These are phyloP conservation scores for Aspergillus quadrilineatus DNA, from an alignment of 2,329 filamentous ascomycete species.

Conservation along the genomic window DNA sequence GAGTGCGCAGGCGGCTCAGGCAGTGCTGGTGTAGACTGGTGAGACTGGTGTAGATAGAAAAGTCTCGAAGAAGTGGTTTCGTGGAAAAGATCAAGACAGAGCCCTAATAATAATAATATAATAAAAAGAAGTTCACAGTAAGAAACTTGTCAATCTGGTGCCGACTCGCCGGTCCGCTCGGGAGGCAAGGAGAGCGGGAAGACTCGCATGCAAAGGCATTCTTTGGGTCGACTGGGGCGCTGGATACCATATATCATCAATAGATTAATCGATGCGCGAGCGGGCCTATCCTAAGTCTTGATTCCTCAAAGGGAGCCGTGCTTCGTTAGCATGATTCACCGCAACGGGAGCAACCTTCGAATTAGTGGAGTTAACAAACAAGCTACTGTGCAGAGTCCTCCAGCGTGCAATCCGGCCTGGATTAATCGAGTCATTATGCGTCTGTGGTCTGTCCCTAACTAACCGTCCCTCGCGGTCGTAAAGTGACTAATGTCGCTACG, in stretches of 20 bases:
- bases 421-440: no score
- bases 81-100: not conserved
- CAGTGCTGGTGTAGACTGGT: not conserved
- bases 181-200: constrained; percentile 23
- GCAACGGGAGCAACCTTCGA: constrained; percentile 12
- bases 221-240: constrained; percentile 22
- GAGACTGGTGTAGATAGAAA: not conserved
- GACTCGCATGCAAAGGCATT: constrained; percentile 17
- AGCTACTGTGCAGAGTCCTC: constrained; percentile 7
- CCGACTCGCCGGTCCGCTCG: constrained; percentile 26
- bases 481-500: constrained; percentile 18
- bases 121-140: constrained; percentile 2
- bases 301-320: not conserved
- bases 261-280: not conserved
- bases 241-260: not conserved
- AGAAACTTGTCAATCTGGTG: constrained; percentile 17
- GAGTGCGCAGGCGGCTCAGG: no score
- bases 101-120: not conserved
- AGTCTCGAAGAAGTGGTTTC: no score
- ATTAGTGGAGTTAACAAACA: constrained; percentile 20
- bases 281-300: not conserved
- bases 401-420: not conserved
- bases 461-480: not conserved
- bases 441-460: no score
- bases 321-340: constrained; percentile 7